Conservation (phyloP, 306 rosid genomes). For the Abrus precatorius region DNA sequence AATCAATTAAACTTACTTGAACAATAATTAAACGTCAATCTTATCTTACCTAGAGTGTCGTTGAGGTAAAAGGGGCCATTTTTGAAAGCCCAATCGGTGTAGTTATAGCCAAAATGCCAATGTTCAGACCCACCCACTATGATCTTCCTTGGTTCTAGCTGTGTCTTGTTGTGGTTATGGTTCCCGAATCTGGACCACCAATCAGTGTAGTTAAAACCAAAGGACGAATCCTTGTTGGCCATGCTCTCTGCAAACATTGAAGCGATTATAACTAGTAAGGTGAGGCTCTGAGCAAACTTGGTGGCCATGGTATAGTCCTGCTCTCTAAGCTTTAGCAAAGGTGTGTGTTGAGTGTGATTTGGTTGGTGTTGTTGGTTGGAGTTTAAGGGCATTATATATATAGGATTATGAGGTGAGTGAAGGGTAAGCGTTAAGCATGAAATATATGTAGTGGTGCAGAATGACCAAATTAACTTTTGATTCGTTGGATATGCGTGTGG, state of each 20-base stretch:
- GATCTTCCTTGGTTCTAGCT: slow-evolving; percentile 44
- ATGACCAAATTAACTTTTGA: slow-evolving; percentile 43
- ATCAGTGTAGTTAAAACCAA: slow-evolving; percentile 48
- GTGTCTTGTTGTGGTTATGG: slow-evolving; percentile 39
- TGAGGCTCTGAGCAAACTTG: slow-evolving; percentile 22
- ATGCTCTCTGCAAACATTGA: slow-evolving; percentile 45
- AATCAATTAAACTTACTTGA: neutral
- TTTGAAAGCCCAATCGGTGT: slow-evolving; percentile 61
- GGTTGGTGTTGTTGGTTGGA: slow-evolving; percentile 10
- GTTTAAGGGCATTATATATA: slow-evolving; percentile 5
- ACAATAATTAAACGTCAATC: neutral
- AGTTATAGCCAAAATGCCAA: slow-evolving; percentile 67
- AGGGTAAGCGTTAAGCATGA: slow-evolving; percentile 1
- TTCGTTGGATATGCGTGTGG: slow-evolving; percentile 40
- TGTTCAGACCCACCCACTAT: slow-evolving; percentile 63
- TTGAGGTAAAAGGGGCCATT: slow-evolving; percentile 64
- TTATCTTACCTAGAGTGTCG: slow-evolving; percentile 65
- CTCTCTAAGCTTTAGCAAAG: neutral
- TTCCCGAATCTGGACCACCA: slow-evolving; percentile 52
- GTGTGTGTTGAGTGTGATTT: neutral
- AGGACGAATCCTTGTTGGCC: slow-evolving; percentile 59
- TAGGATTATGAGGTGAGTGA: neutral
- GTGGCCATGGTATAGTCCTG: slow-evolving; percentile 49
- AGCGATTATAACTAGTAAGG: slow-evolving; percentile 25
- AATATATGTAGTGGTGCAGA: slow-evolving; percentile 41